These are phyloP conservation scores for Acer negundo DNA, from an alignment of 345 rosid genomes.

Conservation along the genomic window DNA sequence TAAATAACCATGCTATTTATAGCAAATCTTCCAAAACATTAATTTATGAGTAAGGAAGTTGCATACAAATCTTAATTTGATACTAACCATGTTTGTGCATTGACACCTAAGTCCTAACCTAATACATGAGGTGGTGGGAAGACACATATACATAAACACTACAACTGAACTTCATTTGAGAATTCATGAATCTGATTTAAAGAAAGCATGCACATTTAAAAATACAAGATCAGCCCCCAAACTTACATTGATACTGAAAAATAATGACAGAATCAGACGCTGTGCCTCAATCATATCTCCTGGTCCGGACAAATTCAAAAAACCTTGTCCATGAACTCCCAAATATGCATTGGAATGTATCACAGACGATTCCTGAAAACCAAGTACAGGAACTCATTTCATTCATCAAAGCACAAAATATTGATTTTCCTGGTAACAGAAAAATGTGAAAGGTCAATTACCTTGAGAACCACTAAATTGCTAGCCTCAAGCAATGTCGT, in stretches of 20 bases:
- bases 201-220: conserved; percentile 1
- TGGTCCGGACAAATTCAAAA: conserved; percentile 64
- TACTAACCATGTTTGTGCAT: no score
- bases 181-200: not conserved
- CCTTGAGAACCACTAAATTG: conserved; percentile 72
- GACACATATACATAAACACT: no score
- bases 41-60: no score
- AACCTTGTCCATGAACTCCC: conserved; percentile 78
- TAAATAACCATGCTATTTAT: no score
- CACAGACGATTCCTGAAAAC: conserved; percentile 57
- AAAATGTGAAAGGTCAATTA: conserved; percentile 23
- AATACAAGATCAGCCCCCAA: conserved; percentile 14
- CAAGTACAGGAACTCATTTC: conserved; percentile 4
- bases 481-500: conserved; percentile 71
- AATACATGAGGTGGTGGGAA: no score
- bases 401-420: conserved; percentile 13
- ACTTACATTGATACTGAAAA: conserved; percentile 63
- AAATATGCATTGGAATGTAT: conserved; percentile 75
- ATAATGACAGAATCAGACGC: conserved; percentile 60
- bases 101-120: no score
- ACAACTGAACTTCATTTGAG: conserved; percentile 6
- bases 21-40: no score
- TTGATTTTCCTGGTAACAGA: not conserved
- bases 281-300: conserved; percentile 68
- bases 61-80: no score